Evolutionary conservation across 2,329 filamentous ascomycete genomes (phyloP), one percentile per base, ranked within the genome.

Genomic region (Talaromyces atroroseus): DNA sequence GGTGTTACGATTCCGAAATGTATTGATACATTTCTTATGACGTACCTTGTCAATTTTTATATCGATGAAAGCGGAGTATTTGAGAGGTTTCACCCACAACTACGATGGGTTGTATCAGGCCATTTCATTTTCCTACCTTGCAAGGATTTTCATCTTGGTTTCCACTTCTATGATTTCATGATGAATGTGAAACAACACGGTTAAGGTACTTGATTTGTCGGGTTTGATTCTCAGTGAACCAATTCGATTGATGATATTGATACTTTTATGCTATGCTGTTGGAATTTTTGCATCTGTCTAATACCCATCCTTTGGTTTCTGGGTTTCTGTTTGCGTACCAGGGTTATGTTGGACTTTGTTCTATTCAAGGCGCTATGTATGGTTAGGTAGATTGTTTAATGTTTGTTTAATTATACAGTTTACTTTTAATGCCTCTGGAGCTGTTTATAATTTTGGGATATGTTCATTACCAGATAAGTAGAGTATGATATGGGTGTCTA

Each of bases 251-350:
- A 53, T 53, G 51, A 53, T 42, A 16, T 47, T 54, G 52, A 54
- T 54, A 54, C 52, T 48, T 53, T 47, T 47, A 54, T 54, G 34
- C 24, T 18, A 42, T 18, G 44, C 36, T 42, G 29, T 48, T 48
- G 34, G 32, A 38, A 29, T 44, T 20, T 38, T 53, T 24, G 45
- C n/a, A n/a, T n/a, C 42, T 14, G 36, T 34, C 23, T 42, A 20
- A 54, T 54, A 48, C 44, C 44, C 34, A 12, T 34, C 16, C 51
- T 38, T 53, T 29, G 42, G 32, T 36, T 47, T 34, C 24, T 29
- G 29, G 51, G 42, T 38, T 24, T 45, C 34, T 46, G 14, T 32
- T n/a, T 44, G 32, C 32, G 32, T 36, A 16, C 32, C 24, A 10
- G 4, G 32, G 32, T 36, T 5, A 16, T 29, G 26, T 16, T 36